Percentiles rank a stretch among this genome's conserved stretches.
Evolutionary conservation across 148 eudicot species (phyloP).

Genomic region (Cornus controversa): DNA sequence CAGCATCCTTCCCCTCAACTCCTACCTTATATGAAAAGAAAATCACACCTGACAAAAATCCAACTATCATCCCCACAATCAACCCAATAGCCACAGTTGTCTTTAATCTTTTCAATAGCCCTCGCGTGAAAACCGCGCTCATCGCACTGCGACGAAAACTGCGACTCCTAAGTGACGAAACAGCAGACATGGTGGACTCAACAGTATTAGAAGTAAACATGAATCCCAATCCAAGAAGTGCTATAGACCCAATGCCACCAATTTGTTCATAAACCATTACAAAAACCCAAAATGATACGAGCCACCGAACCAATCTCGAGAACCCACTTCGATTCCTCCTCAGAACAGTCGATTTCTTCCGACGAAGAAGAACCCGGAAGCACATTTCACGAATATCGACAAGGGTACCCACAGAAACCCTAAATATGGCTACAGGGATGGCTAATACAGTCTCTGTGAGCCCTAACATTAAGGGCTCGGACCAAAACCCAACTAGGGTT

Average conservation of each 20-base stretch:
- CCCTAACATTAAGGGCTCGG: constrained; percentile 68
- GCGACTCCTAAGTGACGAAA: constrained; percentile 58
- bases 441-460: constrained; percentile 80
- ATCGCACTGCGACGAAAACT: constrained; percentile 59
- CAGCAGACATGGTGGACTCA: constrained; percentile 64
- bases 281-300: constrained; percentile 67
- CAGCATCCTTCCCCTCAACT: constrained; percentile 84
- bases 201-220: constrained; percentile 55
- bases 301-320: constrained; percentile 58
- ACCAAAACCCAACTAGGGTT: constrained; percentile 79
- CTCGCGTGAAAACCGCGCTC: constrained; percentile 61
- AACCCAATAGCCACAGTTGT: constrained; percentile 87
- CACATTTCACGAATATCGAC: constrained; percentile 53
- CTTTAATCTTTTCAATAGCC: constrained; percentile 57
- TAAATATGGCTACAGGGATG: constrained; percentile 59
- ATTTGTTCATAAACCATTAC: constrained; percentile 66
- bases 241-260: constrained; percentile 54
- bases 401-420: constrained; percentile 70
- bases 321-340: constrained; percentile 59
- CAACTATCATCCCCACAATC: constrained; percentile 72
- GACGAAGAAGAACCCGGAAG: constrained; percentile 31
- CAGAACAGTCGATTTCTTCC: constrained; percentile 16
- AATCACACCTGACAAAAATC: constrained; percentile 56
- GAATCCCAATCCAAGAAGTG: constrained; percentile 58
- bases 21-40: constrained; percentile 93